These are phyloP conservation scores for Moricandia moricandioides DNA, from an alignment of 345 rosid species.

Conservation along the genomic window DNA sequence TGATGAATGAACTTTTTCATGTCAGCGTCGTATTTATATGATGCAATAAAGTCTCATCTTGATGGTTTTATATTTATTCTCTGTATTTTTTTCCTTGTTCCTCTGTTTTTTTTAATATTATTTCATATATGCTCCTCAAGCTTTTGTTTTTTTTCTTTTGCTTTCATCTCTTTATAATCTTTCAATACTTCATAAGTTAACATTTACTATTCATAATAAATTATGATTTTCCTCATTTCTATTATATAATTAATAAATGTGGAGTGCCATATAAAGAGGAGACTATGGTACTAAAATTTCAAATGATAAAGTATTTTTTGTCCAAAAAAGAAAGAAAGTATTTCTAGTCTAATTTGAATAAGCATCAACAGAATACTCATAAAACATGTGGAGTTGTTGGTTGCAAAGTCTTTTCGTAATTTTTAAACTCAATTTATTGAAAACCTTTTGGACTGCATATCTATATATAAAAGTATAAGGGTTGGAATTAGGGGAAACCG, in stretches of 20 bases:
- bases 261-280: neutral
- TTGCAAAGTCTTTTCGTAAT: too few relatives aligned
- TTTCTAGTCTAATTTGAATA: too few relatives aligned
- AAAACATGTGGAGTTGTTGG: too few relatives aligned
- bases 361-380: too few relatives aligned
- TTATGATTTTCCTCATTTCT: neutral
- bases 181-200: neutral
- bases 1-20: neutral
- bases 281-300: neutral
- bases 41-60: neutral
- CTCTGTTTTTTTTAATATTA: neutral
- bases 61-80: neutral
- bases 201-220: neutral
- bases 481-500: neutral
- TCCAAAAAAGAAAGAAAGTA: too few relatives aligned
- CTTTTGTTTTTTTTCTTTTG: neutral
- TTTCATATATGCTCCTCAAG: neutral
- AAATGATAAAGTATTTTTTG: too few relatives aligned
- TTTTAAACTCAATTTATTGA: neutral
- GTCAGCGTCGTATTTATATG: neutral
- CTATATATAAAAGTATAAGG: neutral
- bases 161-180: neutral
- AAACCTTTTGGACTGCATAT: neutral
- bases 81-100: neutral
- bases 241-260: neutral